Evolutionary conservation across 2,329 filamentous ascomycete species (phyloP).

Genomic region (Fusarium phyllophilum): DNA sequence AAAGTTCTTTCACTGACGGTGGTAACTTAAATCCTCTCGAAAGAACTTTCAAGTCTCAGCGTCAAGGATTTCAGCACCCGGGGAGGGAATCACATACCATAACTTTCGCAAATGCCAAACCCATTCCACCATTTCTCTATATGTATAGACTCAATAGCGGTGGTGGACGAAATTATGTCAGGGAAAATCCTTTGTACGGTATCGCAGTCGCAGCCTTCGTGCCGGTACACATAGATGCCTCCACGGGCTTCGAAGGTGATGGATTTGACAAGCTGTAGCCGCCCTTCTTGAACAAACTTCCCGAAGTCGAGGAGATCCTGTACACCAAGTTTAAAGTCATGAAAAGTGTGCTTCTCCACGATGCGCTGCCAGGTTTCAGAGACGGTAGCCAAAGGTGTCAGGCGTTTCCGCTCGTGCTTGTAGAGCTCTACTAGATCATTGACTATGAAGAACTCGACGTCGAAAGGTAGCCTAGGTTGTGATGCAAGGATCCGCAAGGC

Average conservation of each 20-base stretch:
- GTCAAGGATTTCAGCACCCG: background rate
- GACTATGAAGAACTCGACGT: background rate
- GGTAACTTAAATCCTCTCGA: background rate
- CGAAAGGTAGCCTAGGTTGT: background rate
- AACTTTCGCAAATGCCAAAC: background rate
- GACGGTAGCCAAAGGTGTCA: background rate
- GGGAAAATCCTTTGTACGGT: background rate
- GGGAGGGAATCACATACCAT: background rate
- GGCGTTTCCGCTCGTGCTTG: rapidly evolving
- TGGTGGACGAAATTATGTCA: background rate
- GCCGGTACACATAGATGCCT: rapidly evolving
- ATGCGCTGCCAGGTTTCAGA: background rate
- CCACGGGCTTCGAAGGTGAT: background rate
- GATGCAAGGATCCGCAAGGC: rapidly evolving
- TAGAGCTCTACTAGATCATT: background rate
- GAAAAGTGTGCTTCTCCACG: background rate
- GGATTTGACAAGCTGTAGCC: background rate
- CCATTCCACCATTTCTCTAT: background rate
- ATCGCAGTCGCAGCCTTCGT: background rate
- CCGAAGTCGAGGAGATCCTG: background rate
- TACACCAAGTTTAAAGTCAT: background rate
- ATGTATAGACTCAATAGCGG: background rate
- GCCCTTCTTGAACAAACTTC: background rate
- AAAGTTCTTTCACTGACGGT: background rate
- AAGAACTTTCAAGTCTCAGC: background rate